Conservation (phyloP, 345 rosid genomes). For the Heritiera fomes region DNA sequence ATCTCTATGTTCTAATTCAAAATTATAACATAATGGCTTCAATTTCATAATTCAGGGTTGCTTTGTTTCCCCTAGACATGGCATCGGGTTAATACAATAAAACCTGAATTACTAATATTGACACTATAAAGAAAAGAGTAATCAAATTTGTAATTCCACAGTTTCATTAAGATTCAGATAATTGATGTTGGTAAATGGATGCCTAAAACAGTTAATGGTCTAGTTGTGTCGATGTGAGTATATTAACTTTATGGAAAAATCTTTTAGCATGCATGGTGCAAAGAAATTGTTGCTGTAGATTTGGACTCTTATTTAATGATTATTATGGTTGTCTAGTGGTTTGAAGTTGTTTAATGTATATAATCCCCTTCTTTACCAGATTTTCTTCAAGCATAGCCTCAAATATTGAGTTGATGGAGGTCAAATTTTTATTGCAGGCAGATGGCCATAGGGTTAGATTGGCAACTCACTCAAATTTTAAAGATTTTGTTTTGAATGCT, state of each 20-base stretch:
- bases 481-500: constrained; percentile 91
- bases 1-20: not conserved
- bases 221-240: not conserved
- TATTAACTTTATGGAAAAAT: constrained; percentile 1
- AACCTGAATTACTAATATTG: not conserved
- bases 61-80: not conserved
- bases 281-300: not conserved
- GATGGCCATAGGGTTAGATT: constrained; percentile 99
- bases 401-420: not conserved
- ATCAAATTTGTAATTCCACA: not conserved
- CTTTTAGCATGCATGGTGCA: not conserved
- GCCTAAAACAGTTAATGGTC: not conserved
- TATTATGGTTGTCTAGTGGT: not conserved
- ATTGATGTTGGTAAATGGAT: not conserved
- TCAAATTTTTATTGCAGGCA: constrained; percentile 59
- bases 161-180: not conserved
- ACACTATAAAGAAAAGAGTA: not conserved
- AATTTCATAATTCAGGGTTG: not conserved
- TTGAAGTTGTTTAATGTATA: not conserved
- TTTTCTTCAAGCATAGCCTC: not conserved
- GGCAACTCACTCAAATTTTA: constrained; percentile 97
- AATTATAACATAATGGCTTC: not conserved
- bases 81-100: not conserved
- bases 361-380: not conserved
- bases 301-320: not conserved